A percentile compares a stretch with the other conserved stretches of the same genome.
phyloP scores from a whole-genome alignment of 139 green algal genomes.

The Astrephomene gubernaculifera region DNA sequence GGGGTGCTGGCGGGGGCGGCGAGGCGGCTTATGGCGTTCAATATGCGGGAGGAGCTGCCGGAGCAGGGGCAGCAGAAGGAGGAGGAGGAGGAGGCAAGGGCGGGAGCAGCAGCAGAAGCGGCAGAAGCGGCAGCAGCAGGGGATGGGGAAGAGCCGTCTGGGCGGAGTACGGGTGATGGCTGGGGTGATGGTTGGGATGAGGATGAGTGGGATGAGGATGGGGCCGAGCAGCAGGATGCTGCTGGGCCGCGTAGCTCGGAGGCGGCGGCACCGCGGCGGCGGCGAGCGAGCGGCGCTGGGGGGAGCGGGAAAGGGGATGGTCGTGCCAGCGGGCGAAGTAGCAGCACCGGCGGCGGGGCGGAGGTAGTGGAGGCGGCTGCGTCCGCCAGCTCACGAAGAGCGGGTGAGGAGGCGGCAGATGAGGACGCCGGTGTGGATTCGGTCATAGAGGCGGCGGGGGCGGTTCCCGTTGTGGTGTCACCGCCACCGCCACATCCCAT shows the following conservation, averaged over 20 bases:
- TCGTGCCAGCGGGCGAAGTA: background rate
- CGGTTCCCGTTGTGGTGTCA: background rate
- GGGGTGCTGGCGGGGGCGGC: constrained; percentile 6
- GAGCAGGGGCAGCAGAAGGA: background rate
- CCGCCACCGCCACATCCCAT: background rate
- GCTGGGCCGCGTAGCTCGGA: no score
- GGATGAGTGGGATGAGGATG: background rate
- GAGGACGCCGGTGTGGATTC: background rate
- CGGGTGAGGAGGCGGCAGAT: background rate
- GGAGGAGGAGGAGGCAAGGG: no score
- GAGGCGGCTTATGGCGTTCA: constrained; percentile 6
- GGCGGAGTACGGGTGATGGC: background rate
- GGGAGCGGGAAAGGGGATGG: background rate
- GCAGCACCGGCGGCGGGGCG: background rate
- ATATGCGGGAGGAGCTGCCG: constrained; percentile 33
- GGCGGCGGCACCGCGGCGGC: background rate
- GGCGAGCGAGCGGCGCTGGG: background rate
- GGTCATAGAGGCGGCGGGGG: background rate
- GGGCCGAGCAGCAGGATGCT: background rate
- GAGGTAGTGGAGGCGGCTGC: background rate
- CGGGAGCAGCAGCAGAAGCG: background rate
- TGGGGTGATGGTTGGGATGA: constrained; percentile 7
- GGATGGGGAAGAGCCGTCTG: no score
- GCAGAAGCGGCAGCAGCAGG: background rate
- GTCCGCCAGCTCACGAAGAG: background rate